These are phyloP conservation scores for Debaryomycetaceae sp. DNA, from an alignment of 1,139 yeast species.

Conservation along the genomic window DNA sequence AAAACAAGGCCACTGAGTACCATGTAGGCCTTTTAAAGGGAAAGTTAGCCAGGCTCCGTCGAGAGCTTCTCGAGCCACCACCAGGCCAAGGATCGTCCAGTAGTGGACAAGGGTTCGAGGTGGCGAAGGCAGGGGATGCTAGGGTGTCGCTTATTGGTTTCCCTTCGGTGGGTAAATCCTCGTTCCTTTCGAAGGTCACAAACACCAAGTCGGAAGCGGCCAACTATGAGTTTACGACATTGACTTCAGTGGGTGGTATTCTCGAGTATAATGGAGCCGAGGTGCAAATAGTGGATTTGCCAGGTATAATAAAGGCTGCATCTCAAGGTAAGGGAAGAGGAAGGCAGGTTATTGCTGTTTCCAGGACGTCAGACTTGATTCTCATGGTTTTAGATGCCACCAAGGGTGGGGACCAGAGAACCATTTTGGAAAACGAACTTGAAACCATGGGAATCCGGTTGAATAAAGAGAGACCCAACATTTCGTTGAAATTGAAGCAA, in stretches of 20 bases:
- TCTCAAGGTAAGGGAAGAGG: conserved; percentile 98
- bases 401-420: conserved; percentile 84
- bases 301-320: conserved; percentile 97
- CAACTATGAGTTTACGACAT: conserved; percentile 89
- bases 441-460: conserved; percentile 93
- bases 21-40: conserved; percentile 93
- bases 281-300: conserved; percentile 92
- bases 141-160: conserved; percentile 93
- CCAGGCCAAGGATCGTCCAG: conserved; percentile 67
- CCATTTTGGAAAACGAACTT: conserved; percentile 80
- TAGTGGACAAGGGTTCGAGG: conserved; percentile 90
- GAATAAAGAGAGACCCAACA: conserved; percentile 78
- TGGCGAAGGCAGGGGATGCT: conserved; percentile 94
- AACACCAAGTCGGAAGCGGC: conserved; percentile 95
- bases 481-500: conserved; percentile 71
- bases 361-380: conserved; percentile 89
- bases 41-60: conserved; percentile 88
- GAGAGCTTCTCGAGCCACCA: conserved; percentile 88
- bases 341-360: conserved; percentile 92
- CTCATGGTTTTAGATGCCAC: conserved; percentile 96
- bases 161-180: conserved; percentile 97
- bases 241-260: conserved; percentile 95
- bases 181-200: conserved; percentile 81
- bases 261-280: conserved; percentile 95
- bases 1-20: conserved; percentile 96